Base-by-base conservation (phyloP, 768 basidiomycete genomes). In the Collybia nuda region DNA sequence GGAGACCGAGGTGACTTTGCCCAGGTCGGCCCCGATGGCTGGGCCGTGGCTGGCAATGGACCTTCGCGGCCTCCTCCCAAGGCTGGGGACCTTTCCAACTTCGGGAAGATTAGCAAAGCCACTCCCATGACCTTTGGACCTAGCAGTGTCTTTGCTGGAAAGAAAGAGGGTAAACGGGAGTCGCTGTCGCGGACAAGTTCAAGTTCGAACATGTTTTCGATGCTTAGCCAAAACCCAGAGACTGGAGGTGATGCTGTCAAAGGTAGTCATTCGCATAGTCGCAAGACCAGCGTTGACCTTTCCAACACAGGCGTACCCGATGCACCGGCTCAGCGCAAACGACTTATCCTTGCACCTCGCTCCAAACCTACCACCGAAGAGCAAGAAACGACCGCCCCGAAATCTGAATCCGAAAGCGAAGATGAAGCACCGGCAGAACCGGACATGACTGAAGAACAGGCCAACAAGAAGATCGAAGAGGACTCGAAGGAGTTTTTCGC, bases 401-500 rank as follows among this genome's bases (percentile, higher is more conserved):
- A 62, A n/a, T 62, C 68, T 1, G 81, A 77, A 2, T 75, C 73
- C 21, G 77, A 78, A 49, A 72, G 67, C 37, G 72, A 75, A 39
- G 77, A 78, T 36, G 75, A 76, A 2, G 6, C 40, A 3, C 12
- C 23, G 19, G 14, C 17, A 24, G 84, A 81, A 36, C 74, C 75
- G 15, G 72, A 75, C 46, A 85, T 93, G 80, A 74, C 81, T 0
- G 85, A 85, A 58, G 81, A 70, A 1, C 82, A 84, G 15, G 88
- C 84, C 32, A 76, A 79, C 68, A 81, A 82, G 65, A 90, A 87
- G 76, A 86, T 96, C 58, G 77, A 74, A 12, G 86, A 93, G 59
- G 90, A 95, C 58, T 71, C 74, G 49, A 92, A 90, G 69, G 93
- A 98, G 74, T 89, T 93, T 74, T 93, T 87, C 68, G 81, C 76